Base-by-base conservation (phyloP, 2,329 filamentous ascomycete genomes). In the Fusarium bactridioides region DNA sequence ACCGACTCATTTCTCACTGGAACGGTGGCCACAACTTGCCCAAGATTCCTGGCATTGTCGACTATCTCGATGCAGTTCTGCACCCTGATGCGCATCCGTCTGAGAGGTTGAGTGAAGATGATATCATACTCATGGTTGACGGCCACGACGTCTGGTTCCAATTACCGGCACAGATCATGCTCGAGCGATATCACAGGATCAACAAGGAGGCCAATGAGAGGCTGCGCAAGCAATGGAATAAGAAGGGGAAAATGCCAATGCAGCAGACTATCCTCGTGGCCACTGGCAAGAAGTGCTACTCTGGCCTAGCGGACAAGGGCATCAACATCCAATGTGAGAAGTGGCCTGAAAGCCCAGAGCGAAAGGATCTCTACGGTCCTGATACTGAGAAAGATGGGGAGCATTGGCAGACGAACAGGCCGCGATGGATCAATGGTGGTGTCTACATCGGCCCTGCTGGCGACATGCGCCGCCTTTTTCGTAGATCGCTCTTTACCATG, bases 21-120 rank as follows among this genome's bases (percentile, higher is more conserved):
- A 18, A 23, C 5, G 33, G 29, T 8, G 64, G 64, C 5, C 40
- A 48, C 8, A 67, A 67, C 5, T 10, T 67, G 5, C 53, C 54
- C 4, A 67, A 67, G 2, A 59, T 67, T 16, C 53, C 62, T 4
- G 64, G 64, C 12, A 29, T 67, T 4, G 45, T 67, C 7, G 11
- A 44, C 13, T 67, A 67, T n/a, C 64, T 67, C 8, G 64, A 67
- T n/a, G 64, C 53, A 31, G 64, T 65, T 33, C 65, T 66, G 25
- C 45, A 53, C 3, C 45, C 62, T 3, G 21, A 53, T 11, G 64
- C 64, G 6, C 62, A 67, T 12, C 54, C 29, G 12, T 53, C 62
- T 2, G 64, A 67, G 11, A 50, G 33, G 10, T 23, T 67, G 3
- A 15, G 18, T 4, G 61, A 66, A 7, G 31, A 66, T 12, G 64